phyloP scores from a whole-genome alignment of 345 rosid species.

The Eucalyptus urophylla region DNA sequence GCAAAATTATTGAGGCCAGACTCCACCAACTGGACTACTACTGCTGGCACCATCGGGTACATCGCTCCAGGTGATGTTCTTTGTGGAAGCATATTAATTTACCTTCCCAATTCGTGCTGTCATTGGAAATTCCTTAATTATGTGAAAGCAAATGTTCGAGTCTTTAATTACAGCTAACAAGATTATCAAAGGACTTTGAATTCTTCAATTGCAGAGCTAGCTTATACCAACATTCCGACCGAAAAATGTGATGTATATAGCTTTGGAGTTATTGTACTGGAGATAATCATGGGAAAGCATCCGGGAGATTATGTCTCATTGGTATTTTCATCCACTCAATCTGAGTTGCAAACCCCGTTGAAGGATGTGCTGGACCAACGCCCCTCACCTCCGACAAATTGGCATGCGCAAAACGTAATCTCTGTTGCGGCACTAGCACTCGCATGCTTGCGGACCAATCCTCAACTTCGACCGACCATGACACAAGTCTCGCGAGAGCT shows the following conservation, averaged over 20 bases:
- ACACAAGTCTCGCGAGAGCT: neutral
- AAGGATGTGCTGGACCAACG: neutral
- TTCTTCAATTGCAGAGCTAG: neutral
- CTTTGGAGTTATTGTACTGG: too few relatives aligned
- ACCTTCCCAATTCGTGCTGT: rapidly evolving
- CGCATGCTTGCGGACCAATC: neutral
- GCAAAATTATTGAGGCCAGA: neutral
- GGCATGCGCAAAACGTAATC: rapidly evolving
- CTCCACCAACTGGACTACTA: neutral
- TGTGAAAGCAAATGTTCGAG: too few relatives aligned
- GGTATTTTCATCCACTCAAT: neutral
- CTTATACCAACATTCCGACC: too few relatives aligned
- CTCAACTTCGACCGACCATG: neutral
- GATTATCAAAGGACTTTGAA: too few relatives aligned
- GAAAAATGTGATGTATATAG: too few relatives aligned
- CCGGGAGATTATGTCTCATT: too few relatives aligned
- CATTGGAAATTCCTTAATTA: too few relatives aligned
- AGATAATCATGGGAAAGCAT: too few relatives aligned
- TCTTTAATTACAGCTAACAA: too few relatives aligned
- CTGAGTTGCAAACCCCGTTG: rapidly evolving
- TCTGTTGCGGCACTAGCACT: neutral
- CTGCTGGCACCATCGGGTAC: neutral
- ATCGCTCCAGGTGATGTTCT: constrained; percentile 8
- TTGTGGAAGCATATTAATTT: too few relatives aligned
- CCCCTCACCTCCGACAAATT: rapidly evolving